Base-by-base conservation (phyloP, 192 early-diverging fungal species). In the Coemansia sp. region DNA sequence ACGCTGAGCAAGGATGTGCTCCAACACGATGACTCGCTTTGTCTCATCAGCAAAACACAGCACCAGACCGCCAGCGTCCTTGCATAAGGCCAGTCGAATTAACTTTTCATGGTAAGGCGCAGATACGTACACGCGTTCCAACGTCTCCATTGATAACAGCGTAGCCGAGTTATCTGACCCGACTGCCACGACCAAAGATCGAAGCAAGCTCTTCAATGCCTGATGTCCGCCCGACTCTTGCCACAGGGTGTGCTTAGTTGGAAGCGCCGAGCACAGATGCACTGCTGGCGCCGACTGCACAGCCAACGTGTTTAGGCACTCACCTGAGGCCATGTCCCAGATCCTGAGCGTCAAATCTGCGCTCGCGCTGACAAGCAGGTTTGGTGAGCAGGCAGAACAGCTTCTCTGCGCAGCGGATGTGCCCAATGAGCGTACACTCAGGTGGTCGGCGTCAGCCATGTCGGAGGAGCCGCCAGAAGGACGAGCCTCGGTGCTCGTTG, bases 261-360 rank as follows among this genome's bases (percentile, higher is more conserved):
- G 73, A 7, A 66, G 29, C 41, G 72, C 45, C 25, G 69, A 37
- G 17, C 41, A 64, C 39, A 81, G 9, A 11, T 57, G 23, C 19
- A 75, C 72, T 2, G 72, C 64, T 3, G 82, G 82, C 66, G 82
- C 61, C 5, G 76, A 78, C 58, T 79, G 82, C 53, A 68, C 25
- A 1, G 77, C 63, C n/a, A 79, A 39, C 11, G 62, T 62, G 64
- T 59, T 63, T 32, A 84, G 64, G 37, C 67, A 72, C 7, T 66
- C 69, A 17, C 69, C 71, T 1, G 73, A 50, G 38, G 23, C 53
- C 38, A 60, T 23, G 27, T 76, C 62, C 82, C 82, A 84, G 55
- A 84, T 64, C 36, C 74, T 67, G 45, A 84, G 44, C 17, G 73
- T 76, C 58, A 84, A 48, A 19, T 84, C 82, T n/a, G 70, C 76